phyloP scores from a whole-genome alignment of 2,329 filamentous ascomycete genomes.

The Hansfordia pulvinata region DNA sequence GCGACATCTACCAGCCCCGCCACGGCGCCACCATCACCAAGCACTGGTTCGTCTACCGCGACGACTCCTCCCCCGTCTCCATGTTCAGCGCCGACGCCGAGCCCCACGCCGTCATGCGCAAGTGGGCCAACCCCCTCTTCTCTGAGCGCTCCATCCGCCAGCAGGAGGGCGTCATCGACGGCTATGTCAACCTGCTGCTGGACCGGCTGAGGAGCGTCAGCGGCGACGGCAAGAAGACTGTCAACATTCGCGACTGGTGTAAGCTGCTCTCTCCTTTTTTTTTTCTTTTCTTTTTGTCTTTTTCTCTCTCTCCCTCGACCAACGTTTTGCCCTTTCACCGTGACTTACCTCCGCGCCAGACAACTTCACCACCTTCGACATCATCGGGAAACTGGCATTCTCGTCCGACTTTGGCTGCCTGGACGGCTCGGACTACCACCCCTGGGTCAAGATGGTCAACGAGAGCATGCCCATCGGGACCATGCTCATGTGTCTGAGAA shows the following conservation, averaged over 20 bases:
- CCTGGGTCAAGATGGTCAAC: background rate
- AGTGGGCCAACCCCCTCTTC: no score
- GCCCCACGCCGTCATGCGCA: no score
- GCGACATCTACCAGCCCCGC: no score
- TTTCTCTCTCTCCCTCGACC: background rate
- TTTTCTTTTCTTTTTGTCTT: background rate
- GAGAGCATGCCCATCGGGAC: background rate
- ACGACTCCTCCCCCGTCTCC: no score
- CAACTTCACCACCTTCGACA: conserved; percentile 1
- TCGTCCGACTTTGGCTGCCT: background rate
- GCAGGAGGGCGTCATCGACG: background rate
- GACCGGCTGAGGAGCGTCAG: background rate
- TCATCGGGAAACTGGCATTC: conserved; percentile 12
- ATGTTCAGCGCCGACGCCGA: no score
- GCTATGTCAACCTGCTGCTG: background rate
- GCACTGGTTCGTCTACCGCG: no score
- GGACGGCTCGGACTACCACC: background rate
- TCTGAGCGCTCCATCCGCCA: background rate
- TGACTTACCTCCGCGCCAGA: conserved; percentile 3
- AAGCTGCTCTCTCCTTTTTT: background rate
- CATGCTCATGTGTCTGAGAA: background rate
- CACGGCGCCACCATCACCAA: no score
- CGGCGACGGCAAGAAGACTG: background rate
- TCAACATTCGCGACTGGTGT: background rate
- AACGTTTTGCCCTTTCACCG: background rate